Evolutionary conservation across 139 green algal species (phyloP), one percentile per base, ranked within the genome.

Genomic region (Chlorella sp.): DNA sequence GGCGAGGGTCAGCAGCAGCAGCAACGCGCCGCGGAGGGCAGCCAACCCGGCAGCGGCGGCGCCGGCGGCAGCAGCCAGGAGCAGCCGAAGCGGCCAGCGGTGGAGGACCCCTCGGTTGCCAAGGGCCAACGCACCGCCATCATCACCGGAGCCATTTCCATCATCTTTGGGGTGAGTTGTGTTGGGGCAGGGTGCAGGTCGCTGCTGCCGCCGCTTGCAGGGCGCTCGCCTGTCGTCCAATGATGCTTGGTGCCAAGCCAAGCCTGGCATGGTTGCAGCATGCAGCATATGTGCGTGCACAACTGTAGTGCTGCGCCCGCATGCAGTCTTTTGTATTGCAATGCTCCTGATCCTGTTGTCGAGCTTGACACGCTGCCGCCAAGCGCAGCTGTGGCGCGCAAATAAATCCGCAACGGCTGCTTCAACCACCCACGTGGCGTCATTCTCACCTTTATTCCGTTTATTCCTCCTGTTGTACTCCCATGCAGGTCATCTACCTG

Each of bases 141-240:
- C 56, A 78, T 92, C 58, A 92, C 89, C 26, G 89, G 89, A 24
- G 84, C 84, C 65, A 89, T 92, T 34, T 92, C 89, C 36, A 88
- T 92, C 75, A 84, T 88, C 14, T 90, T 92, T 73, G 89, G 89
- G 84, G 84, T 92, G 60, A 82, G 82, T 20, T 26, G n/a, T 6
- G 7, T 54, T 54, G 7, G 46, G 46, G 46, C n/a, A n/a, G n/a
- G n/a, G n/a, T n/a, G n/a, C n/a, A n/a, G n/a, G n/a, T n/a, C n/a
- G n/a, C n/a, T n/a, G 46, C 46, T 54, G 46, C 46, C 11, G 46
- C 46, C n/a, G n/a, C n/a, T n/a, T n/a, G n/a, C n/a, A n/a, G n/a
- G n/a, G n/a, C n/a, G n/a, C n/a, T n/a, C n/a, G n/a, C n/a, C n/a
- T n/a, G n/a, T n/a, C n/a, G n/a, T n/a, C n/a, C n/a, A n/a, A n/a